Evolutionary conservation across 2,329 filamentous ascomycete genomes (phyloP), one percentile per base, ranked within the genome.

Genomic region (Diaporthe sp.): DNA sequence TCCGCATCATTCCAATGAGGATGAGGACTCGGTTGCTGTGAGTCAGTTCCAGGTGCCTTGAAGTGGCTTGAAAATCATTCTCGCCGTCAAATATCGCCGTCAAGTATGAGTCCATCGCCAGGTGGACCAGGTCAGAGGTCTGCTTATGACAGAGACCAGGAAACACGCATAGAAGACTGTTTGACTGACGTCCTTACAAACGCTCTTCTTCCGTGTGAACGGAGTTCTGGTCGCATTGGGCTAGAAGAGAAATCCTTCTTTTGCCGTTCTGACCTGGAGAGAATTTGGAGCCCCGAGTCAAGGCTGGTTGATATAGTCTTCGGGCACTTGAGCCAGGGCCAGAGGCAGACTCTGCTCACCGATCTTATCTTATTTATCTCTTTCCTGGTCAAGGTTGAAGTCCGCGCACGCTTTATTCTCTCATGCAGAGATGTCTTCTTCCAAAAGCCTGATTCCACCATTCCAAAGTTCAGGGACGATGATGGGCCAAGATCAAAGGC

Each of bases 291-390:
- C 10, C 51, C 22, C 7, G 51, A 72, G 13, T 8, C 37, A 22
- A 50, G 69, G 22, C 56, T 7, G 6, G 4, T 72, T 19, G 59
- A 74, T 12, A 12, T 39, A 1, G 35, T 74, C 10, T 72, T 74
- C n/a, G 58, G 35, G n/a, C 47, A 68, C 5, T 50, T 74, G 19
- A 72, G 53, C 66, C 22, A 72, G 5, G 22, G 19, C 0, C 73
- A 74, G 39, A 53, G 59, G 22, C 12, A n/a, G 17, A 19, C 32
- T 27, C 30, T 74, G 1, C 35, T 59, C 32, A 22, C 42, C 1
- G 47, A 56, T 15, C 53, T 74, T 10, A 13, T 74, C 9, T 47
- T 72, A 9, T 74, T 74, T 51, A 69, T 74, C 6, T 74, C 73
- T 12, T 74, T 74, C 59, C 53, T 74, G 3, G 51, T 72, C 39